These are phyloP conservation scores for Penicillium canescens DNA, from an alignment of 495 filamentous ascomycete genomes.

Conservation along the genomic window DNA sequence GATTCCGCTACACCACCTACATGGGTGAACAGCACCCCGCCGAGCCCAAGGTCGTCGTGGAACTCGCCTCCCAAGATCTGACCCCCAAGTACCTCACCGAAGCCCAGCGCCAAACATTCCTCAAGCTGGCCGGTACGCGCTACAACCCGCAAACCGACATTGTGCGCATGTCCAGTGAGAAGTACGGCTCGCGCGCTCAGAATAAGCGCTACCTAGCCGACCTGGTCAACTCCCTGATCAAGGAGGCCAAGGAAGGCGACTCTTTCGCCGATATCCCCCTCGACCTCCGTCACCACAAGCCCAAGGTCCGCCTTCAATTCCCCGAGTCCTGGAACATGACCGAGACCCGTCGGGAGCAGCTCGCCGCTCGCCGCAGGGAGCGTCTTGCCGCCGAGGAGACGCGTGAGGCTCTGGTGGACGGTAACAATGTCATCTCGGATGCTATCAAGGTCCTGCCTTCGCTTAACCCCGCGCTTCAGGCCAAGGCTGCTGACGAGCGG, in stretches of 20 bases:
- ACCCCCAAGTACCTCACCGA: constrained; percentile 57
- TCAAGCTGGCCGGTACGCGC: constrained; percentile 82
- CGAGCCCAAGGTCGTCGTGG: constrained; percentile 88
- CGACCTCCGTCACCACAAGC: constrained; percentile 83
- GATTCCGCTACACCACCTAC: constrained; percentile 97
- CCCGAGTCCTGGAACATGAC: constrained; percentile 82
- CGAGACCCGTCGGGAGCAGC: constrained; percentile 60
- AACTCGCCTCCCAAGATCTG: constrained; percentile 75
- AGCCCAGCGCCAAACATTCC: constrained; percentile 73
- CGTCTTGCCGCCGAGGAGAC: constrained; percentile 27
- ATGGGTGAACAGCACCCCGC: constrained; percentile 93
- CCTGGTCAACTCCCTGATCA: constrained; percentile 68
- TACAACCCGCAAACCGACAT: constrained; percentile 87
- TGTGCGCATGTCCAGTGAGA: constrained; percentile 88
- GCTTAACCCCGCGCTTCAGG: constrained; percentile 36
- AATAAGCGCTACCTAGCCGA: constrained; percentile 95
- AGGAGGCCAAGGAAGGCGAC: constrained; percentile 79
- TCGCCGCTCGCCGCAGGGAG: constrained; percentile 59
- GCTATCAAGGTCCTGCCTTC: constrained; percentile 33
- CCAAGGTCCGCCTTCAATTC: constrained; percentile 67
- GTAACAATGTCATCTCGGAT: constrained; percentile 36
- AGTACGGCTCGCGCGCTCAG: constrained; percentile 82
- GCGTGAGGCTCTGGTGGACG: constrained; percentile 33
- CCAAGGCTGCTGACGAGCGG: constrained; percentile 34
- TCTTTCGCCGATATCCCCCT: constrained; percentile 87